A percentile compares a stretch with the other conserved stretches of the same genome.
These are phyloP conservation scores for Coniochaeta ligniaria DNA, from an alignment of 2,329 filamentous ascomycete species.

Conservation along the genomic window DNA sequence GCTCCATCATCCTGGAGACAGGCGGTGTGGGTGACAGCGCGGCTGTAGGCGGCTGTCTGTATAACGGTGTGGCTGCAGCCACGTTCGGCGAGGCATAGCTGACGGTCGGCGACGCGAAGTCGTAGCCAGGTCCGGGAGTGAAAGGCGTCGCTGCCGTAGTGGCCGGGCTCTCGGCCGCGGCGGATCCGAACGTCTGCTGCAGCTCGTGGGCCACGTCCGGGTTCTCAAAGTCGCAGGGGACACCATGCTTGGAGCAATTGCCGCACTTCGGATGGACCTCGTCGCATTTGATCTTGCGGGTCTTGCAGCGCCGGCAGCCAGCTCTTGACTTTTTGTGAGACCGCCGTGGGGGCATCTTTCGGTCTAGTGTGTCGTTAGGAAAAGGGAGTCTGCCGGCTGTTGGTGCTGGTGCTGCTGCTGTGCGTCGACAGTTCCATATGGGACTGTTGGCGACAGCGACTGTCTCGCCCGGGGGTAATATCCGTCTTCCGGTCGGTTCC, in stretches of 20 bases:
- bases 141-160: slow-evolving; percentile 12
- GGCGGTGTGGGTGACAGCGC: slow-evolving; percentile 26
- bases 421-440: not conserved
- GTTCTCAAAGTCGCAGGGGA: slow-evolving; percentile 57
- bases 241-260: slow-evolving; percentile 61
- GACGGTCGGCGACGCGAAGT: slow-evolving; percentile 15
- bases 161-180: slow-evolving; percentile 16
- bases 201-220: slow-evolving; percentile 38
- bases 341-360: slow-evolving; percentile 16
- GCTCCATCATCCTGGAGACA: slow-evolving; percentile 45
- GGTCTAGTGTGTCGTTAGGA: not conserved
- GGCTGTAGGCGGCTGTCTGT: slow-evolving; percentile 25
- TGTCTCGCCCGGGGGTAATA: not conserved
- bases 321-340: slow-evolving; percentile 63
- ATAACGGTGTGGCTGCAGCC: slow-evolving; percentile 24
- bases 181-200: slow-evolving; percentile 18
- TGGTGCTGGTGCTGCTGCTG: not conserved
- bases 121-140: slow-evolving; percentile 12
- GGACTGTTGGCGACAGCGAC: not conserved
- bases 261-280: slow-evolving; percentile 58
- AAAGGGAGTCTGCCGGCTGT: not conserved
- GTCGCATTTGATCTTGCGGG: slow-evolving; percentile 66
- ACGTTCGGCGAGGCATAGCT: slow-evolving; percentile 13
- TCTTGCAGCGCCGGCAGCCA: slow-evolving; percentile 60
- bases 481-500: not conserved